Evolutionary conservation across 345 rosid species (phyloP).

Genomic region (Salix brachista): DNA sequence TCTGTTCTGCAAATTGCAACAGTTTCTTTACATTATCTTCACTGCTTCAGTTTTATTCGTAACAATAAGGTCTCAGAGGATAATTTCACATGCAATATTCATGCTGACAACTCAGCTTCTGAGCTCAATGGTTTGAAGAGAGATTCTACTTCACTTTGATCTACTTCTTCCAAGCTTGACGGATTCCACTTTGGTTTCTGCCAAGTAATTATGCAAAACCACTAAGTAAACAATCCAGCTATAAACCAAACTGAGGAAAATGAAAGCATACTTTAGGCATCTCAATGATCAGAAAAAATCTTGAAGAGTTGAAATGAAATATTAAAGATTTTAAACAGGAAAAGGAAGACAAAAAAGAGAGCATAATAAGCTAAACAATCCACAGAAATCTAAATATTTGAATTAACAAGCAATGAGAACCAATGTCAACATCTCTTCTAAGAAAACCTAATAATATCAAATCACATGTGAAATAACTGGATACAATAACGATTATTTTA

Average conservation of each 20-base stretch:
- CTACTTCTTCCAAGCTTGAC: conserved; percentile 58
- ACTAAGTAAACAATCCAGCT: not conserved
- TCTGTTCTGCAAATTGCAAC: no score
- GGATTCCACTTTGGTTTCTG: conserved; percentile 93
- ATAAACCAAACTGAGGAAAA: not conserved
- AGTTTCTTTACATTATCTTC: not conserved
- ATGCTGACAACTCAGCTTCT: conserved; percentile 47
- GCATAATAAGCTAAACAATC: not conserved
- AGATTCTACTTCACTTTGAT: conserved; percentile 56
- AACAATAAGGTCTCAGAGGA: not conserved
- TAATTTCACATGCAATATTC: conserved; percentile 8
- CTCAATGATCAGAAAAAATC: not conserved
- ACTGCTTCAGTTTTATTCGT: not conserved
- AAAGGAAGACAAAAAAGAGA: not conserved
- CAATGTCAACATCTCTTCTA: not conserved
- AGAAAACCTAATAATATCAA: not conserved
- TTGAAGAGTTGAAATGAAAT: no score
- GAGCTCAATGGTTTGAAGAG: conserved; percentile 55
- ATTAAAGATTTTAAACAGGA: not conserved
- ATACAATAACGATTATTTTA: not conserved
- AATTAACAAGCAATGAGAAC: not conserved
- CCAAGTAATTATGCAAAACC: conserved; percentile 9
- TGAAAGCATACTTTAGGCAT: not conserved
- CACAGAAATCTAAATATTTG: not conserved
- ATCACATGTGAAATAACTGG: not conserved